Evolutionary conservation across 78 protist species (phyloP).

Genomic region (Blattamonas nauphoetae): DNA sequence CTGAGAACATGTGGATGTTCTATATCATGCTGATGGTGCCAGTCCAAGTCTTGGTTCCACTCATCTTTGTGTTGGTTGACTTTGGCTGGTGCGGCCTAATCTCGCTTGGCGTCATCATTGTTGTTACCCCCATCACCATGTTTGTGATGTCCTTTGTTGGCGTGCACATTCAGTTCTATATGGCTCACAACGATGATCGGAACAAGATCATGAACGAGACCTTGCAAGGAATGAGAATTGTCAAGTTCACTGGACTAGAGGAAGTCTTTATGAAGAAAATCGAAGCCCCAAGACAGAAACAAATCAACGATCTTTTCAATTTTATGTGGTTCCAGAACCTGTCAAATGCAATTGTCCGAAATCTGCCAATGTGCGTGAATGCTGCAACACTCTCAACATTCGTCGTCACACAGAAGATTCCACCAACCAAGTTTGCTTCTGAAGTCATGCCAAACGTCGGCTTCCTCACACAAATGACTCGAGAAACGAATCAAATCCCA

Average conservation of each 20-base stretch:
- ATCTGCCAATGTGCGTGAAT: neutral
- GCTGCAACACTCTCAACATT: neutral
- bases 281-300: neutral
- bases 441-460: neutral
- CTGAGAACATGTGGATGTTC: neutral
- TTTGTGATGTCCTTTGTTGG: neutral
- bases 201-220: neutral
- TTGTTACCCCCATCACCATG: neutral
- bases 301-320: neutral
- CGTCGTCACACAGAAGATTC: neutral
- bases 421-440: neutral
- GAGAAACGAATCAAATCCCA: neutral
- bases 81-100: no score
- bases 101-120: neutral
- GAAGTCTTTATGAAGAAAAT: neutral
- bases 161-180: neutral
- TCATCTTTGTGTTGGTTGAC: neutral
- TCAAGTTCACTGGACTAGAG: neutral
- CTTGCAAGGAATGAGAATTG: neutral
- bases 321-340: neutral
- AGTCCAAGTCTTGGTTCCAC: neutral
- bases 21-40: neutral
- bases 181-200: neutral
- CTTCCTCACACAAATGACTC: neutral
- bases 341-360: neutral